Percentiles rank a stretch among this genome's conserved stretches.
phyloP scores from a whole-genome alignment of 768 basidiomycete genomes.

The Ramaria sp. region DNA sequence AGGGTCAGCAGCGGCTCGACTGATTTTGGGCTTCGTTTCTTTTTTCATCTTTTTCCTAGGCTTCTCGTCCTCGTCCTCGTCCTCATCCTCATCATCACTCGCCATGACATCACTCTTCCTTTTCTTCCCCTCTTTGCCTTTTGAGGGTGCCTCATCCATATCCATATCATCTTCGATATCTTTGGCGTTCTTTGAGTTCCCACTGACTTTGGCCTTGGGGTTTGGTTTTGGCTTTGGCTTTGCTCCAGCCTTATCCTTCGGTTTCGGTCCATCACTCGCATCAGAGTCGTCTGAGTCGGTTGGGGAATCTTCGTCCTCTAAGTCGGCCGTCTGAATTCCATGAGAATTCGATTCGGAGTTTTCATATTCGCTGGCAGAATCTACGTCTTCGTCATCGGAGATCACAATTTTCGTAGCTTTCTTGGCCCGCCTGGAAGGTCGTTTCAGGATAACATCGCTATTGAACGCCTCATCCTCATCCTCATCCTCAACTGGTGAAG shows the following conservation, averaged over 20 bases:
- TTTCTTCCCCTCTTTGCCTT: conserved; percentile 29
- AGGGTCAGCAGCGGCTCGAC: conserved; percentile 35
- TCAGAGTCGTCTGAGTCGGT: conserved; percentile 12
- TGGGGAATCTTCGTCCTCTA: conserved; percentile 16
- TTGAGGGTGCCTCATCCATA: conserved; percentile 32
- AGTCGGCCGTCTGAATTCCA: conserved; percentile 19
- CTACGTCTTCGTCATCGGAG: conserved; percentile 22
- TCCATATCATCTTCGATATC: conserved; percentile 39
- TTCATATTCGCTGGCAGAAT: conserved; percentile 13
- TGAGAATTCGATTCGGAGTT: conserved; percentile 14
- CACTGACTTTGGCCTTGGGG: conserved; percentile 18
- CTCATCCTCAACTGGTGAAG: conserved; percentile 2
- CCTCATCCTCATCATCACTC: conserved; percentile 15
- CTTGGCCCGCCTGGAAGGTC: background rate
- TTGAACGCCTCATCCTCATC: conserved; percentile 31
- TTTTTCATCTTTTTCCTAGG: conserved; percentile 51
- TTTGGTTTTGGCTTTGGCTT: conserved; percentile 20
- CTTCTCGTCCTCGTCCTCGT: conserved; percentile 20
- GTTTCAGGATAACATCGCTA: conserved; percentile 10
- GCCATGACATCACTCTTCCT: conserved; percentile 25
- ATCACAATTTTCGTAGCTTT: conserved; percentile 11
- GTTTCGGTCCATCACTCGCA: conserved; percentile 8
- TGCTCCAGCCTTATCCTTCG: conserved; percentile 21
- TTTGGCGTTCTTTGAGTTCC: conserved; percentile 14
- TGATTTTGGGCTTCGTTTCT: conserved; percentile 25